These are phyloP conservation scores for Pichia ethanolica DNA, from an alignment of 805 yeast species.

Conservation along the genomic window DNA sequence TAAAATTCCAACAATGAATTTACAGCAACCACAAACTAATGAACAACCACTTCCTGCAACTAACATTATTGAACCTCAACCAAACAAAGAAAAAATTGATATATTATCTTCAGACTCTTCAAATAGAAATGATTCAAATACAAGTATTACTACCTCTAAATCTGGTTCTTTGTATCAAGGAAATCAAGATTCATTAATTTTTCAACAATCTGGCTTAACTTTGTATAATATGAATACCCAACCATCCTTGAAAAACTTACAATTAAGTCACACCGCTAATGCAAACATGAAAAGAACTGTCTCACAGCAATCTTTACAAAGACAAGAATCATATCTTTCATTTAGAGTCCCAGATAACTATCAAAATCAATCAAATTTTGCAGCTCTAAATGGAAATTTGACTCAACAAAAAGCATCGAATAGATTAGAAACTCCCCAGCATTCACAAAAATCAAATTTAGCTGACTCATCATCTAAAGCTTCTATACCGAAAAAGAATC, in stretches of 20 bases:
- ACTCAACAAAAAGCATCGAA: neutral
- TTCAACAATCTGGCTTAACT: slow-evolving; percentile 19
- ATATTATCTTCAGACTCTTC: neutral
- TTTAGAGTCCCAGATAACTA: slow-evolving; percentile 7
- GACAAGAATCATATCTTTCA: slow-evolving; percentile 17
- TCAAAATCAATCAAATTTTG: neutral
- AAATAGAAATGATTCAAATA: neutral
- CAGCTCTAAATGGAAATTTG: neutral
- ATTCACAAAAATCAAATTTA: too few relatives aligned
- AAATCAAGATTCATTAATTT: slow-evolving; percentile 17
- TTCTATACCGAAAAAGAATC: neutral
- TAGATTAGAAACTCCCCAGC: neutral
- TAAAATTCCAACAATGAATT: too few relatives aligned
- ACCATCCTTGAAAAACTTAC: slow-evolving; percentile 3
- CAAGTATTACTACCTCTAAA: neutral
- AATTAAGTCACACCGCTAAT: neutral
- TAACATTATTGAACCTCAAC: neutral
- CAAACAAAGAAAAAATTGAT: neutral
- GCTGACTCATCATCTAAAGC: neutral
- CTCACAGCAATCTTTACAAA: slow-evolving; percentile 13
- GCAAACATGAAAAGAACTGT: neutral
- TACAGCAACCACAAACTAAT: neutral
- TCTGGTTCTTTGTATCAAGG: neutral
- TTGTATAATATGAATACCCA: slow-evolving; percentile 8
- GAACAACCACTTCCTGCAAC: neutral